Percentiles rank a stretch among this genome's conserved stretches.
Conservation (phyloP, 2,329 filamentous ascomycete species). For the Sclerotinia trifoliorum region DNA sequence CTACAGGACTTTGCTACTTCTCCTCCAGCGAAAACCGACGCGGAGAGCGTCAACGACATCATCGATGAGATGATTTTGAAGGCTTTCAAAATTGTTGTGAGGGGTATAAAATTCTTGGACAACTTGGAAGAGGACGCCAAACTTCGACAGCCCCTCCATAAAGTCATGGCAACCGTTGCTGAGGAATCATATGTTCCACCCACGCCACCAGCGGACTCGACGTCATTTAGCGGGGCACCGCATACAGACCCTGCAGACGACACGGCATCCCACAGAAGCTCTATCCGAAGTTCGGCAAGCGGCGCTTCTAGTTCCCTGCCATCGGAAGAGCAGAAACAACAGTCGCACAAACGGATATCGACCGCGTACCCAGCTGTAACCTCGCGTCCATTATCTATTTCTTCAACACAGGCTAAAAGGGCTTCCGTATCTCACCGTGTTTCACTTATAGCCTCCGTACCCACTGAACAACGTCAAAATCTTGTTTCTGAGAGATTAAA, state of each 20-base stretch:
- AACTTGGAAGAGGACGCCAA: conserved; percentile 68
- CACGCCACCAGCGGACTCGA: conserved; percentile 61
- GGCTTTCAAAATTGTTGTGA: conserved; percentile 90
- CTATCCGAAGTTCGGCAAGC: conserved; percentile 38
- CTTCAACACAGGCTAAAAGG: conserved; percentile 33
- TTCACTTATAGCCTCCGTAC: conserved; percentile 69
- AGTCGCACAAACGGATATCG: conserved; percentile 37
- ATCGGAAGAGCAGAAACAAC: conserved; percentile 37
- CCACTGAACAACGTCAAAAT: conserved; percentile 62
- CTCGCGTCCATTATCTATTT: conserved; percentile 35
- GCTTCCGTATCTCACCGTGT: conserved; percentile 62
- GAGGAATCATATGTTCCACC: conserved; percentile 60
- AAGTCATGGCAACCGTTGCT: conserved; percentile 58
- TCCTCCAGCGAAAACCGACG: conserved; percentile 44
- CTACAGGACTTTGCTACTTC: conserved; percentile 67
- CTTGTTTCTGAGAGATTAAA: conserved; percentile 82
- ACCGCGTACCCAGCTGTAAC: conserved; percentile 29
- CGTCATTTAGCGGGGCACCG: conserved; percentile 45
- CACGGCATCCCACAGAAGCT: conserved; percentile 36
- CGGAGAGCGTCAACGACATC: conserved; percentile 67
- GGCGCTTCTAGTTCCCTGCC: conserved; percentile 32
- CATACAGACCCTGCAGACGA: conserved; percentile 47
- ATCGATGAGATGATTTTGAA: conserved; percentile 92
- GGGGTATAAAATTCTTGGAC: conserved; percentile 86
- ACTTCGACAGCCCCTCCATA: conserved; percentile 51